Conservation (phyloP, 75 land plant species). For the Adiantum capillusveneris region DNA sequence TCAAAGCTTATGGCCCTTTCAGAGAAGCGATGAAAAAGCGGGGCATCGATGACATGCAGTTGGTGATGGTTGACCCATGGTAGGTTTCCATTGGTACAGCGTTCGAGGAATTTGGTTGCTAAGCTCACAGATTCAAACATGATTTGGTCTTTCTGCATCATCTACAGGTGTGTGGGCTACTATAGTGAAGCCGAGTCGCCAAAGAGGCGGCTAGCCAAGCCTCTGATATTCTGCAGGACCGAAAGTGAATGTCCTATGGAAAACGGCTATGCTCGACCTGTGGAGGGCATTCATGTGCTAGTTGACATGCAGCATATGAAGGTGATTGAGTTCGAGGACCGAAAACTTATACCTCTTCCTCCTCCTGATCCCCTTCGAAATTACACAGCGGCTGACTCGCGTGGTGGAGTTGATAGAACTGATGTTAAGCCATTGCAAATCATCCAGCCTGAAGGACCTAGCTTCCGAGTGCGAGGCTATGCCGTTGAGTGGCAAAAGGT, state of each 20-base stretch:
- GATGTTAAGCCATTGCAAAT: constrained; percentile 92
- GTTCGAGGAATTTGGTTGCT: no score
- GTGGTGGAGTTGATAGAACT: constrained; percentile 90
- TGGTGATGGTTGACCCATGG: constrained; percentile 99
- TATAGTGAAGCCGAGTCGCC: constrained; percentile 86
- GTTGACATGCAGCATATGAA: constrained; percentile 93
- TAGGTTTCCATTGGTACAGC: constrained; percentile 13
- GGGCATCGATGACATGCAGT: constrained; percentile 96
- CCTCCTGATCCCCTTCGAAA: constrained; percentile 97
- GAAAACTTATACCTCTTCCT: constrained; percentile 81
- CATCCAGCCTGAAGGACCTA: constrained; percentile 93
- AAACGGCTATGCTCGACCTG: constrained; percentile 98
- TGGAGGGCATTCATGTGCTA: constrained; percentile 85
- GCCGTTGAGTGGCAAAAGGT: constrained; percentile 99
- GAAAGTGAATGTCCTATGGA: constrained; percentile 99
- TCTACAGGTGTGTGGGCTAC: constrained; percentile 94
- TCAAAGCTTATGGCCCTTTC: constrained; percentile 76
- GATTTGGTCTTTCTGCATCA: no score
- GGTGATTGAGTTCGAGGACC: constrained; percentile 88
- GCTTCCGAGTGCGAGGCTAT: constrained; percentile 90
- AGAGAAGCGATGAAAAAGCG: constrained; percentile 94
- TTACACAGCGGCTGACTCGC: constrained; percentile 83
- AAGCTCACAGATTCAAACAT: no score
- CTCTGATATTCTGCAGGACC: constrained; percentile 91
- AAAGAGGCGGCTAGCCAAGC: constrained; percentile 84